phyloP scores from a whole-genome alignment of 306 rosid genomes.

The Gleditsia sinensis region DNA sequence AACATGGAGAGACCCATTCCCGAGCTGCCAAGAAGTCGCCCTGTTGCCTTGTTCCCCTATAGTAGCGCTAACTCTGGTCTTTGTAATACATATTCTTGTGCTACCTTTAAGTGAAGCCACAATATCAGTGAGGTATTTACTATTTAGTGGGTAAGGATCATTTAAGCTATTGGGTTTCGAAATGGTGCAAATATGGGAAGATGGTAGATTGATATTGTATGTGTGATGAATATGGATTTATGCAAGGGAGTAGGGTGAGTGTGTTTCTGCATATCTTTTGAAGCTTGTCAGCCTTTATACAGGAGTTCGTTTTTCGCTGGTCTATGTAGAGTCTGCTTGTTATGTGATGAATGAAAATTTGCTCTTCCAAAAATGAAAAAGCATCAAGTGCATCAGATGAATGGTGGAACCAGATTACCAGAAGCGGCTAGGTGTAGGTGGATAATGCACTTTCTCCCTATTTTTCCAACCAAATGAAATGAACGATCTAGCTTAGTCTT shows the following conservation, averaged over 20 bases:
- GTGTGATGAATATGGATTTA: conserved; percentile 19
- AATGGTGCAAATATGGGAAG: conserved; percentile 24
- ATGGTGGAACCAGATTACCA: neutral
- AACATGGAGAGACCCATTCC: conserved; percentile 59
- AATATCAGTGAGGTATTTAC: neutral
- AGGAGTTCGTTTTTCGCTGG: neutral
- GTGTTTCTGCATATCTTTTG: neutral
- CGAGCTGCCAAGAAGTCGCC: conserved; percentile 66
- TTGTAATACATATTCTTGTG: conserved; percentile 68
- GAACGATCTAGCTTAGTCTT: neutral
- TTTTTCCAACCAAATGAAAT: neutral
- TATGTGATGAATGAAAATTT: neutral
- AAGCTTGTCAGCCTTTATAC: conserved; percentile 13
- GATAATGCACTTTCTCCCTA: neutral
- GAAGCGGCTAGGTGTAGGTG: neutral
- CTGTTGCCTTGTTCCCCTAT: conserved; percentile 70
- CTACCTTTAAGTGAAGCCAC: conserved; percentile 47
- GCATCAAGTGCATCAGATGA: neutral
- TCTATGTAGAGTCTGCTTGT: conserved; percentile 1
- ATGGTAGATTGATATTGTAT: conserved; percentile 1
- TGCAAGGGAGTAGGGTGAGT: neutral
- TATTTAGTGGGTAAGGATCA: neutral
- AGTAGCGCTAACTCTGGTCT: conserved; percentile 65
- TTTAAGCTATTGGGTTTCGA: conserved; percentile 15
- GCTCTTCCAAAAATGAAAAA: neutral